Evolutionary conservation across 176 grass and related monocot species (phyloP).

Genomic region (Neostapfia colusana): DNA sequence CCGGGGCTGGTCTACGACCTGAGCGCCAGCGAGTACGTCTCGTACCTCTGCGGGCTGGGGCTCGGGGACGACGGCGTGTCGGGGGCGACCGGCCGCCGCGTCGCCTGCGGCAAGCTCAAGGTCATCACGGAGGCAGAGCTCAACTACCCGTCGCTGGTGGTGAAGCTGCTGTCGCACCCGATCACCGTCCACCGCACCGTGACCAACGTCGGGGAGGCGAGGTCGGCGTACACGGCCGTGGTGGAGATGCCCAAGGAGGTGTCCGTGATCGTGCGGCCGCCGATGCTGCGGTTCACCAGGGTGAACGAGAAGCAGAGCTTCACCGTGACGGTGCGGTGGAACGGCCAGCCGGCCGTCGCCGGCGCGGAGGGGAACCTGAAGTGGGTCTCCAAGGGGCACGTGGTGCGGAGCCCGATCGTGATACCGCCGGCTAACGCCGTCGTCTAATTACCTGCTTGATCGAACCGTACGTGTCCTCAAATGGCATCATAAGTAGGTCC

Average conservation of each 20-base stretch:
- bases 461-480: background rate
- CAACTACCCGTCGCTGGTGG: conserved; percentile 73
- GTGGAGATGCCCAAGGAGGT: conserved; percentile 59
- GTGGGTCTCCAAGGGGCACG: conserved; percentile 57
- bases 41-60: conserved; percentile 57
- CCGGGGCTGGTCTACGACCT: conserved; percentile 72
- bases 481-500: background rate
- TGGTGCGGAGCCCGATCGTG: conserved; percentile 60
- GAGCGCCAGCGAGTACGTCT: conserved; percentile 43
- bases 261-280: conserved; percentile 44
- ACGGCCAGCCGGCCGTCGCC: conserved; percentile 29
- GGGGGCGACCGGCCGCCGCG: conserved; percentile 31
- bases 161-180: conserved; percentile 40
- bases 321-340: conserved; percentile 67
- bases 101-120: conserved; percentile 42
- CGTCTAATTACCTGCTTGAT: background rate
- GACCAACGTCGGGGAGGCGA: conserved; percentile 57
- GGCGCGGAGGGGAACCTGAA: conserved; percentile 54
- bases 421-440: conserved; percentile 47
- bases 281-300: conserved; percentile 52
- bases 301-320: conserved; percentile 60
- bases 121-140: conserved; percentile 52
- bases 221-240: conserved; percentile 48
- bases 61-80: conserved; percentile 49
- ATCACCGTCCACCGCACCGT: conserved; percentile 55